Evolutionary conservation across 371 early-diverging fungal genomes (phyloP).

Genomic region (Syncephalastrum monosporum): DNA sequence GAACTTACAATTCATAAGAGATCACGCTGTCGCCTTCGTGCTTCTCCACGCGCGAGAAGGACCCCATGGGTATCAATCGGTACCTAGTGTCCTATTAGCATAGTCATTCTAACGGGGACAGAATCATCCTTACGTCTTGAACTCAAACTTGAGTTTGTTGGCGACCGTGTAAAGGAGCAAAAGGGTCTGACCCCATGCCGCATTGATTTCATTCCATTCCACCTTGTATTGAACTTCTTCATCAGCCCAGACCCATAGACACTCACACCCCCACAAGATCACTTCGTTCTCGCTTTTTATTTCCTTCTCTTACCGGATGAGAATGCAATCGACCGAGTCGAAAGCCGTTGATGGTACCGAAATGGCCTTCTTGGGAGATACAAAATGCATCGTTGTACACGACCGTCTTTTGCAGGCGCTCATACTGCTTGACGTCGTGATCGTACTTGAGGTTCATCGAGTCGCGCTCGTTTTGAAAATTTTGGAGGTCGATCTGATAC

Average conservation of each 20-base stretch:
- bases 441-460: constrained; percentile 78
- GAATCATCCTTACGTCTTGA: constrained; percentile 59
- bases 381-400: constrained; percentile 93
- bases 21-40: constrained; percentile 72
- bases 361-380: constrained; percentile 81
- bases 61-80: constrained; percentile 88
- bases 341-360: constrained; percentile 94
- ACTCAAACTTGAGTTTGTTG: constrained; percentile 77
- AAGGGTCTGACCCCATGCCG: constrained; percentile 92
- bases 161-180: constrained; percentile 87
- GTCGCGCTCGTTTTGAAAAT: constrained; percentile 77
- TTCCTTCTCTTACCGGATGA: constrained; percentile 47
- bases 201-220: constrained; percentile 96
- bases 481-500: constrained; percentile 58
- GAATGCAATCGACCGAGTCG: constrained; percentile 82
- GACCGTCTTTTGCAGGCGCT: constrained; percentile 85
- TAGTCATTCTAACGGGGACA: background rate
- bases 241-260: background rate
- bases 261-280: no score
- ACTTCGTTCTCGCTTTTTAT: no score
- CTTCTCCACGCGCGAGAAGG: constrained; percentile 88
- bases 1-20: constrained; percentile 75
- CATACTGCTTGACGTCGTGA: constrained; percentile 74
- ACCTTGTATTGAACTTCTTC: constrained; percentile 42
- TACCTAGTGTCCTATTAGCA: constrained; percentile 45